Conservation (phyloP, 139 green algal genomes). For the Ulvella scutata region DNA sequence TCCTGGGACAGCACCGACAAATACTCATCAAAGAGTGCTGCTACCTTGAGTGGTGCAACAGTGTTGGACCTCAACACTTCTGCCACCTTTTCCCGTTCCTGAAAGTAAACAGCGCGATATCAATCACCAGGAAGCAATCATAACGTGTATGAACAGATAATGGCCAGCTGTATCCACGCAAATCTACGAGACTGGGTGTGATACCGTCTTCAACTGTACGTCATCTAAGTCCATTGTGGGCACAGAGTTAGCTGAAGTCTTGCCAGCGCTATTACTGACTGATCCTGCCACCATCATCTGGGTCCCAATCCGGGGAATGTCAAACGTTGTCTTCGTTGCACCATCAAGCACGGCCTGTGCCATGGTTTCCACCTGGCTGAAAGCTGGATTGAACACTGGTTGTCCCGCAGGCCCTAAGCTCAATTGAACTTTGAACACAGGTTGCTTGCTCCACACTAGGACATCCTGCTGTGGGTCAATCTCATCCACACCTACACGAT, state of each 20-base stretch:
- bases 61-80: constrained; percentile 25
- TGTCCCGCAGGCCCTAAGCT: constrained; percentile 11
- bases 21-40: constrained; percentile 29
- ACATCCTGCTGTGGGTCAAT: constrained; percentile 31
- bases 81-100: neutral
- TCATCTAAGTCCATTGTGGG: neutral
- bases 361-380: constrained; percentile 21
- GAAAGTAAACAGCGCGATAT: neutral
- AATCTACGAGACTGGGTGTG: too few species aligned
- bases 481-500: constrained; percentile 7
- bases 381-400: constrained; percentile 29
- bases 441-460: constrained; percentile 23
- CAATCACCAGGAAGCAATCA: neutral
- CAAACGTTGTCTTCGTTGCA: neutral
- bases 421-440: constrained; percentile 43
- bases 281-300: neutral
- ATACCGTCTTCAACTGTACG: neutral
- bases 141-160: neutral
- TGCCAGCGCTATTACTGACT: neutral
- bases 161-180: neutral
- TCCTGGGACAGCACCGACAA: constrained; percentile 28
- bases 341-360: neutral
- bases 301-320: neutral
- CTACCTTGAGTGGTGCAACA: constrained; percentile 24
- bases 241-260: neutral